Base-by-base conservation (phyloP, 805 yeast genomes). In the Tetrapisispora namnaoensis region DNA sequence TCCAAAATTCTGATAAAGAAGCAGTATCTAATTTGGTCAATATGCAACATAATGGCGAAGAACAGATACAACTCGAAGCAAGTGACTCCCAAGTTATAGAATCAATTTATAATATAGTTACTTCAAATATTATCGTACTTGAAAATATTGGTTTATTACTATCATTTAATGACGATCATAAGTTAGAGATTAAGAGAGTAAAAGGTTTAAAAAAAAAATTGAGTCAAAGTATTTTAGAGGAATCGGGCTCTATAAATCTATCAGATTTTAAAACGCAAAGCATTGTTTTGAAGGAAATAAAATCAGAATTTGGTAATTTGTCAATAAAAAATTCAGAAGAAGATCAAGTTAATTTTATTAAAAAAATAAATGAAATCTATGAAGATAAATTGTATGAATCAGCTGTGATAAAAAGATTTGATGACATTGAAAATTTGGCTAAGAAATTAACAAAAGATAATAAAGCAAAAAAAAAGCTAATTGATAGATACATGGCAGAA, bases 401-500 rank as follows among this genome's bases (percentile, higher is more conserved):
- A 14, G 69, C 78, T 14, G 77, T 89, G 2, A 74, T 81, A 37
- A 80, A 83, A 60, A 71, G 99, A 50, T 90, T 93, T 58, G 79
- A 77, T 48, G 98, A 91, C 60, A 95, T 91, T 45, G 98, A 93
- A 62, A 78, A 83, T 6, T 73, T 90, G 56, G 98, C 98, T 2
- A 82, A 93, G 58, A 85, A 80, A 59, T 73, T 86, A 51, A 86
- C 90, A 49, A 83, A 82, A 59, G 83, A 78, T 52, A 55, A 76
- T 21, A 67, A 69, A 42, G 60, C 56, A 27, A 63, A 60, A 44
- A 56, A 54, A 21, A 49, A 39, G 10, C 41, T 54, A n/a, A 51
- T 77, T 11, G 60, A 60, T 5, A 58, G 57, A 37, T 54, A 49
- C 37, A 56, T 57, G 34, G 49, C 51, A 32, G 68, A 74, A 43